A percentile compares a stretch with the other conserved stretches of the same genome.
These are phyloP conservation scores for Diaporthe nobilis DNA, from an alignment of 2,329 filamentous ascomycete genomes.

Conservation along the genomic window DNA sequence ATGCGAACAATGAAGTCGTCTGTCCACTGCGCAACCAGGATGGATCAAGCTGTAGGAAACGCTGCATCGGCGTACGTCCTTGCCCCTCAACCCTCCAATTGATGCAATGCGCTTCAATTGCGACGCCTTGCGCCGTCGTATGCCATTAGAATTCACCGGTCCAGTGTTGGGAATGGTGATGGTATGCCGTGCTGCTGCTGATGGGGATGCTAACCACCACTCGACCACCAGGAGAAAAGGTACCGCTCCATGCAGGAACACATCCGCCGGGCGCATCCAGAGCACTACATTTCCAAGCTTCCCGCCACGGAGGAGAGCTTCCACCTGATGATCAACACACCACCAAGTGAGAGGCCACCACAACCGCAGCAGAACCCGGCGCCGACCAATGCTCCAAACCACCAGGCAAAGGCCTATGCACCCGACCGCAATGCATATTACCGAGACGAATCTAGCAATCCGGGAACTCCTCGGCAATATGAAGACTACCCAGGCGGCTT, in stretches of 20 bases:
- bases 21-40: slow-evolving; percentile 97
- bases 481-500: slow-evolving; percentile 78
- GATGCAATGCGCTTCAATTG: slow-evolving; percentile 33
- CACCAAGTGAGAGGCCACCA: slow-evolving; percentile 66
- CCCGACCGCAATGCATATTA: slow-evolving; percentile 77
- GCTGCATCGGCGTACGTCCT: slow-evolving; percentile 91
- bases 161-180: neutral
- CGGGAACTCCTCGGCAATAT: slow-evolving; percentile 76
- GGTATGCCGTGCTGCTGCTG: neutral
- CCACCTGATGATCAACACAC: slow-evolving; percentile 93
- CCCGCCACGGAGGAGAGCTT: slow-evolving; percentile 99
- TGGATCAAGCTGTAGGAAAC: slow-evolving; percentile 95
- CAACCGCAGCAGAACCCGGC: slow-evolving; percentile 52
- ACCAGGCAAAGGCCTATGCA: slow-evolving; percentile 62
- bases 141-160: slow-evolving; percentile 7
- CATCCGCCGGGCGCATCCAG: slow-evolving; percentile 95
- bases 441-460: slow-evolving; percentile 75
- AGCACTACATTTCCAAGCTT: slow-evolving; percentile 98
- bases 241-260: slow-evolving; percentile 99
- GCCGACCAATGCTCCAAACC: slow-evolving; percentile 40
- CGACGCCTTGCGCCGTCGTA: slow-evolving; percentile 39
- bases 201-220: slow-evolving; percentile 43
- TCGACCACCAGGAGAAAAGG: slow-evolving; percentile 52
- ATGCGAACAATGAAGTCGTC: slow-evolving; percentile 95
- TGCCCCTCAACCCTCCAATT: slow-evolving; percentile 29